phyloP scores from a whole-genome alignment of 1,284 basidiomycete species.

The Boletus holoroseus region DNA sequence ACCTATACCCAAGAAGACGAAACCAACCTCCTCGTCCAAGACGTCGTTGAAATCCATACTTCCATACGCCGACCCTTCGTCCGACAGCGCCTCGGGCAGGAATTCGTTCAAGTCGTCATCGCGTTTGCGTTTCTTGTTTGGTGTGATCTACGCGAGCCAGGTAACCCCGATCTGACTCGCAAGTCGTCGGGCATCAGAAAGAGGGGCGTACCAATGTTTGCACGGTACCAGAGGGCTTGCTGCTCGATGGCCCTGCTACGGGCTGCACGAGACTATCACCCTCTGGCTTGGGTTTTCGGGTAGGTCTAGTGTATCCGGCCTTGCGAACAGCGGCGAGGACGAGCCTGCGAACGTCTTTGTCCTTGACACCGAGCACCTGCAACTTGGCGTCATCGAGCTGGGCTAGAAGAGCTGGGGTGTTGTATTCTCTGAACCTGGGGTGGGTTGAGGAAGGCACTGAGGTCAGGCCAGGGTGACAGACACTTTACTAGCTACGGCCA shows the following conservation, averaged over 20 bases:
- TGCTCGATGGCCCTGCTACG: slow-evolving; percentile 10
- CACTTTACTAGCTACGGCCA: slow-evolving; percentile 75
- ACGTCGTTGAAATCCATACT: slow-evolving; percentile 70
- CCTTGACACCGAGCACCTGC: slow-evolving; percentile 50
- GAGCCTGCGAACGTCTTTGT: slow-evolving; percentile 65
- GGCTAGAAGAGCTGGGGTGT: slow-evolving; percentile 55
- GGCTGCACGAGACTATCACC: not conserved
- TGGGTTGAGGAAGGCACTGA: slow-evolving; percentile 6
- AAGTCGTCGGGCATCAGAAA: slow-evolving; percentile 17
- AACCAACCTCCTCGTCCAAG: slow-evolving; percentile 60
- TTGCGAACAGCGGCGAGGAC: slow-evolving; percentile 62
- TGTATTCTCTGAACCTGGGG: slow-evolving; percentile 68
- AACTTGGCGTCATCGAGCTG: slow-evolving; percentile 59
- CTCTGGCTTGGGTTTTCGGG: slow-evolving; percentile 7
- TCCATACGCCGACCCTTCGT: slow-evolving; percentile 46
- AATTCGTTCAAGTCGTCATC: slow-evolving; percentile 52
- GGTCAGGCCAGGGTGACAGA: slow-evolving; percentile 36
- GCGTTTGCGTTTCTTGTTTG: slow-evolving; percentile 52
- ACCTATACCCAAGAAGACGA: not conserved
- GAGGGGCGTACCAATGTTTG: slow-evolving; percentile 25
- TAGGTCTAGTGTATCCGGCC: slow-evolving; percentile 46
- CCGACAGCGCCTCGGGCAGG: slow-evolving; percentile 47
- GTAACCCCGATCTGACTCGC: not conserved
- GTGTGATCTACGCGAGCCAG: slow-evolving; percentile 34
- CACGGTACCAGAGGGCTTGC: slow-evolving; percentile 9